Evolutionary conservation across 1,284 basidiomycete genomes (phyloP).

Genomic region (Gomphus sp.): DNA sequence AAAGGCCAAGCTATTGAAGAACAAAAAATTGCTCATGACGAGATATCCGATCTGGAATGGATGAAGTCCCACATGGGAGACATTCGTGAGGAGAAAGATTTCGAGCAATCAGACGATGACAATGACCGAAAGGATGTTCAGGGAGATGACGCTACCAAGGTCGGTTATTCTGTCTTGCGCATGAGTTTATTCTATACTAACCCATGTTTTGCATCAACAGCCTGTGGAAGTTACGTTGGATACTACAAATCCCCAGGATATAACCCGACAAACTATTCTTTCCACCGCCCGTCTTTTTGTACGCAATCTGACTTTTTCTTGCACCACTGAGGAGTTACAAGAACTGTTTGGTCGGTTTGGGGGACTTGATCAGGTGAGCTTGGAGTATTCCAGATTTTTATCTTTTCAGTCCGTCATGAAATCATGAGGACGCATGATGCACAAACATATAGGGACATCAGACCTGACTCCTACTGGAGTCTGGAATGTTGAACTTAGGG

Average conservation of each 20-base stretch:
- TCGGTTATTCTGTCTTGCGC: neutral
- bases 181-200: neutral
- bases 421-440: constrained; percentile 11
- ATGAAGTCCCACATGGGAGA: constrained; percentile 56
- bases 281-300: constrained; percentile 81
- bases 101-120: constrained; percentile 54
- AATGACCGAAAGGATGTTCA: constrained; percentile 19
- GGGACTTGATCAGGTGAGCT: constrained; percentile 61
- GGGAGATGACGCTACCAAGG: constrained; percentile 11
- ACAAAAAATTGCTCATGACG: constrained; percentile 22
- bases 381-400: neutral
- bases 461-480: constrained; percentile 24
- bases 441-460: constrained; percentile 46
- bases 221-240: neutral
- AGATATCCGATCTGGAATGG: constrained; percentile 66
- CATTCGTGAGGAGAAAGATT: constrained; percentile 36
- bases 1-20: constrained; percentile 16
- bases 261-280: constrained; percentile 56
- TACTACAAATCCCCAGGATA: constrained; percentile 27
- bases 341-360: constrained; percentile 69
- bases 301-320: constrained; percentile 84
- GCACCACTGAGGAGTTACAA: constrained; percentile 64
- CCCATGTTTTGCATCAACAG: neutral
- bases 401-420: neutral
- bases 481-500: constrained; percentile 50